Base-by-base conservation (phyloP, 129 eudicot species). In the Flaveria robusta region DNA sequence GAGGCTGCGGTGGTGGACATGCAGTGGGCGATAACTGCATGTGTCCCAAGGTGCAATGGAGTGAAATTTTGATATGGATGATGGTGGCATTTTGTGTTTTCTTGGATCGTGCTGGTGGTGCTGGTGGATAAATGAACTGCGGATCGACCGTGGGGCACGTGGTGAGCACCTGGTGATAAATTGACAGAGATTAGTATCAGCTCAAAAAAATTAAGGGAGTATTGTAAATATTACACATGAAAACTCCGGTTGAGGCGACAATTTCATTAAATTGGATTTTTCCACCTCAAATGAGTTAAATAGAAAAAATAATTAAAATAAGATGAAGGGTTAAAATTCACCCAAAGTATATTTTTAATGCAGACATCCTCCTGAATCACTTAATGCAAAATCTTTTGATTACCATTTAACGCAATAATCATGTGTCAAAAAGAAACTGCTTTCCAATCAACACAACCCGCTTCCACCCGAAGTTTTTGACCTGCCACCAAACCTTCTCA, bases 141-240 rank as follows among this genome's bases (percentile, higher is more conserved):
- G 87, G 19, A 93, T 74, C 42, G 83, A 80, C 75, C 90, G 83
- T 50, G 96, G 98, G 74, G 92, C 98, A 18, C 94, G 92, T 47
- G 98, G 98, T 3, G 96, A 93, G 78, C 88, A 88, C 87, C 98
- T 93, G 74, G 74, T 55, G 51, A 55, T 45, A 20, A 20, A 56
- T 20, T 5, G 16, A 18, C 23, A 16, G 22, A 16, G 52, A 11
- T 14, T 2, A 9, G 11, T 56, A 22, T 56, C 2, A 20, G 31
- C 8, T 20, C 14, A 56, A 9, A 22, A 19, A 56, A 22, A 20
- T 8, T 11, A 18, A n/a, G 10, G 60, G 27, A 18, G 26, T 54
- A 54, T 54, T 26, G 18, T 8, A 54, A 14, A 50, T 20, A 16
- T 16, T 7, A 11, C 14, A 43, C 2, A 43, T 43, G 49, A 43